Evolutionary conservation across 2,329 filamentous ascomycete genomes (phyloP), one percentile per base, ranked within the genome.

Genomic region (Paraphoma chrysanthemicola): DNA sequence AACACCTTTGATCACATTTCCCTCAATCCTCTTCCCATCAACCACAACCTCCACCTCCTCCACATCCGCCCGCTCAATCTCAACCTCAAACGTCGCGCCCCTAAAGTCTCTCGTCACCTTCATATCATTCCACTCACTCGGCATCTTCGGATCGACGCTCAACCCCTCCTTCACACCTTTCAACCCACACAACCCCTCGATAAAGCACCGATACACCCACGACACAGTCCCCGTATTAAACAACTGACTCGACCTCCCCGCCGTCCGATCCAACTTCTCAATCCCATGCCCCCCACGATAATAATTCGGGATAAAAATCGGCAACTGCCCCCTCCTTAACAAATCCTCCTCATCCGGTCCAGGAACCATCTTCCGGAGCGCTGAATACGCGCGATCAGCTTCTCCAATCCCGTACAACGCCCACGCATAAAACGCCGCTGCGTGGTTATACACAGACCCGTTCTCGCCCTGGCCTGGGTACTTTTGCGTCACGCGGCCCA

Each of bases 181-280:
- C 38, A 86, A 71, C 0, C 84, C 84, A 57, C 83, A 86, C 5
- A 86, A 68, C 0, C 83, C 83, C 68, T 86, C 84, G 45, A 85
- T 80, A 61, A 86, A 79, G 67, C 79, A 82, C 9, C 84, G 78
- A 68, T 86, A 86, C 2, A 78, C 82, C 84, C 84, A 86, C 16
- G 82, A 81, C 23, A 85, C 81, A 6, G 83, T 86, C 3, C 84
- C 84, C 1, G 84, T 86, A 68, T 86, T 86, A 74, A 86, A 86
- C 14, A 86, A 68, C 68, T 85, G 83, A 62, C 82, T 85, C 9
- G 82, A 85, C 0, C 84, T 79, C 2, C 84, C 84, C 4, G 84
- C 83, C 0, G 83, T 85, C 44, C 66, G 67, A 36, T 67, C 60
- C 1, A 69, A 47, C 11, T 67, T 53, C 31, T 59, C 38, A 9